phyloP scores from a whole-genome alignment of 495 filamentous ascomycete species.

The Hypomontagnella monticulosa region DNA sequence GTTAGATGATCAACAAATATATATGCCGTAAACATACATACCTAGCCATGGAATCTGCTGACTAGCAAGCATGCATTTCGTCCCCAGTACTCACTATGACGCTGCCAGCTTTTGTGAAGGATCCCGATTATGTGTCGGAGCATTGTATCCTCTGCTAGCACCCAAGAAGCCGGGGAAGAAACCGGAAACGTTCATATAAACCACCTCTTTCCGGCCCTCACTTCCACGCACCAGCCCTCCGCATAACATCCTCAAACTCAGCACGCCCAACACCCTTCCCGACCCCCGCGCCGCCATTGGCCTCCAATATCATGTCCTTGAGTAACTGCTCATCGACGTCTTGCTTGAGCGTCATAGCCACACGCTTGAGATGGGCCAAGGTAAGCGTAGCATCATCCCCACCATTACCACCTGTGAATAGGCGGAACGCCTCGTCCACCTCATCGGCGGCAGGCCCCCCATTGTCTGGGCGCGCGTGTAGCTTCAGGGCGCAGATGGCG shows the following conservation, averaged over 20 bases:
- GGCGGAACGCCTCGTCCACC: slow-evolving; percentile 77
- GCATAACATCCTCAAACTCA: slow-evolving; percentile 89
- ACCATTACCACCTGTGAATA: slow-evolving; percentile 68
- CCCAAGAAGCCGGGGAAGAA: no score
- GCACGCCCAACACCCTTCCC: slow-evolving; percentile 75
- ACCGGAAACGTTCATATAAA: not conserved
- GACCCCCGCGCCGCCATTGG: slow-evolving; percentile 80
- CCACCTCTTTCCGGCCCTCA: slow-evolving; percentile 36
- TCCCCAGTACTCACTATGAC: no score
- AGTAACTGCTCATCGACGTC: slow-evolving; percentile 81
- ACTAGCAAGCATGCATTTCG: no score
- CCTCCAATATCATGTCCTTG: slow-evolving; percentile 92
- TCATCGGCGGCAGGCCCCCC: slow-evolving; percentile 63
- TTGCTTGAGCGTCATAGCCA: slow-evolving; percentile 84
- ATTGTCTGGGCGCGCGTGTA: slow-evolving; percentile 64
- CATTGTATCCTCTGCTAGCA: no score
- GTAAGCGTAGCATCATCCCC: slow-evolving; percentile 65
- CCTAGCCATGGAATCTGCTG: no score
- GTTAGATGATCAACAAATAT: not conserved
- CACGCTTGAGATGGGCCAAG: slow-evolving; percentile 74
- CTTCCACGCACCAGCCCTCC: slow-evolving; percentile 80
- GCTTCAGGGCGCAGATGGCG: slow-evolving; percentile 83
- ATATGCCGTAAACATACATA: not conserved
- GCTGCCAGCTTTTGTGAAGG: no score
- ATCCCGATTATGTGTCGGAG: no score